These are phyloP conservation scores for Saccharomyces hybrid DNA, from an alignment of 1,139 yeast species.

Conservation along the genomic window DNA sequence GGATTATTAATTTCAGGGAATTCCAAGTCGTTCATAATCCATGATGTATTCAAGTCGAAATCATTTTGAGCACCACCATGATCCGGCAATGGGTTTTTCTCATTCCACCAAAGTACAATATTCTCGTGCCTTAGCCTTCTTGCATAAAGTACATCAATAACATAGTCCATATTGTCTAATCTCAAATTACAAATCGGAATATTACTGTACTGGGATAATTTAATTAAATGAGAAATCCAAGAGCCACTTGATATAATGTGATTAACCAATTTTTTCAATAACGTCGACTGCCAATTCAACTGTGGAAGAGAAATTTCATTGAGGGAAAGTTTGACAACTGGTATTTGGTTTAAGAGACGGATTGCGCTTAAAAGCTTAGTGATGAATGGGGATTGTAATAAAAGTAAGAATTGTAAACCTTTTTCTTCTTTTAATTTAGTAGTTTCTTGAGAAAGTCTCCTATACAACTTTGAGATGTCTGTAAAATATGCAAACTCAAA, in stretches of 20 bases:
- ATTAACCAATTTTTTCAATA: constrained; percentile 60
- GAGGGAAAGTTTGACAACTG: constrained; percentile 54
- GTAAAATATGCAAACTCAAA: constrained; percentile 49
- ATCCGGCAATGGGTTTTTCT: constrained; percentile 63
- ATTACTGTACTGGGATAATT: constrained; percentile 63
- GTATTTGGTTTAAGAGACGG: constrained; percentile 48
- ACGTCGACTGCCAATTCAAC: constrained; percentile 75
- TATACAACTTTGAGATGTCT: constrained; percentile 45
- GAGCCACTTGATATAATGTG: constrained; percentile 69
- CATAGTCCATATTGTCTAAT: constrained; percentile 64
- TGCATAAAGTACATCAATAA: constrained; percentile 83
- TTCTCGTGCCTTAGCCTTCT: constrained; percentile 58
- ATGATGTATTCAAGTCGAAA: constrained; percentile 27
- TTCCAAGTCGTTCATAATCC: constrained; percentile 50
- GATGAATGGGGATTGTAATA: constrained; percentile 66
- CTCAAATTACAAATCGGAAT: constrained; percentile 82
- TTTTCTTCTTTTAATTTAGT: constrained; percentile 58
- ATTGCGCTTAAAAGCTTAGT: constrained; percentile 39
- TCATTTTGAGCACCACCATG: constrained; percentile 81
- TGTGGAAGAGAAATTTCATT: constrained; percentile 60
- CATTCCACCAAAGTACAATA: constrained; percentile 91
- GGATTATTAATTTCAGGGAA: constrained; percentile 73
- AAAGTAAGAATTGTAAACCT: constrained; percentile 58
- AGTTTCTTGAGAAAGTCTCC: constrained; percentile 47
- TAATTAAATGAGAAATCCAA: constrained; percentile 62